Evolutionary conservation across 495 filamentous ascomycete species (phyloP), one percentile per base, ranked within the genome.

Genomic region (Pseudomonodictys pantanalensis): DNA sequence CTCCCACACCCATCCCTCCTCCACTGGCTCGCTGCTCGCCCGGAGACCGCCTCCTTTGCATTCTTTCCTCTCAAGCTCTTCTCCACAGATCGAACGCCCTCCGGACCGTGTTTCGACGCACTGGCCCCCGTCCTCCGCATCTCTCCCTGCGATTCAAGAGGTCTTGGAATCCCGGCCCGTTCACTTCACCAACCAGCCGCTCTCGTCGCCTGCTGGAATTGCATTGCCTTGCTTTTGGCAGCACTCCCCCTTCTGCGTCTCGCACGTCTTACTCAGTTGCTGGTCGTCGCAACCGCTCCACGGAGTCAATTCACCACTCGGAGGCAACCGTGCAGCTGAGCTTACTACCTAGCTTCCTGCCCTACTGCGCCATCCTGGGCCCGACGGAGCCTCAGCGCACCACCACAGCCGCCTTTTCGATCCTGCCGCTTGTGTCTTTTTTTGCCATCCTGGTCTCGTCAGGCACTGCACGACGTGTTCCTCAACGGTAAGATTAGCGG

Each of bases 331-430:
- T 58, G 56, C 57, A 60, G 49, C 52, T 51, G 52, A 57, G 59
- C 59, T 62, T 46, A 62, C 59, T 12, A n/a, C 24, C 17, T 41
- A 20, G 46, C 18, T 46, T 44, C 38, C 49, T 53, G 18, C 17
- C 32, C 44, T 51, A 62, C 60, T 64, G 60, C 60, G 60, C 60
- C 60, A 64, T 64, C 48, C 48, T 64, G 54, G 60, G 46, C 39
- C 53, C 39, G 25, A 38, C 60, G 58, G 60, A 64, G 60, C 60
- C 60, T 64, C 60, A 64, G 46, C 32, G 60, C 53, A 28, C 60
- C 22, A 35, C 45, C 58, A 42, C 58, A 53, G 58, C 50, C 25
- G 30, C 35, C 32, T 35, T 22, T 38, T 46, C 23, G 22, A 56
- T 57, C 52, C 59, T 62, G 52, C 52, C 50, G 30, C 24, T 9